Evolutionary conservation across 192 early-diverging fungal genomes (phyloP).

Genomic region (Coemansia sp.): DNA sequence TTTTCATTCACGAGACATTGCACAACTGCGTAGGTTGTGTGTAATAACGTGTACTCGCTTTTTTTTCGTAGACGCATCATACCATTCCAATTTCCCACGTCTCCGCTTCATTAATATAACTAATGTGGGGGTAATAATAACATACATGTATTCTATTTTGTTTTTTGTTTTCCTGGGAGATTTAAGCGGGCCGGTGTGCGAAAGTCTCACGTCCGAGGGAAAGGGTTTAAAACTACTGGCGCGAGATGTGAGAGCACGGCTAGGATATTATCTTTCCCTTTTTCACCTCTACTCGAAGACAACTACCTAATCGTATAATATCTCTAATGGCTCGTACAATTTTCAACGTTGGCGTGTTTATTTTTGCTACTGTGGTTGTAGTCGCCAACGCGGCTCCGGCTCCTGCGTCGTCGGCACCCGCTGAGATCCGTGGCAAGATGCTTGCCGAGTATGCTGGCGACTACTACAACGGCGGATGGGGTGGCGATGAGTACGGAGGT

Average conservation of each 20-base stretch:
- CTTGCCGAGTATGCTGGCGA: conserved; percentile 3
- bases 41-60: conserved; percentile 1
- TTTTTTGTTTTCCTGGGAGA: not conserved
- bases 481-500: conserved; percentile 14
- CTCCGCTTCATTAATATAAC: no score
- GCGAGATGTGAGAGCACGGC: not conserved
- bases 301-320: not conserved
- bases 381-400: not conserved
- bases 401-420: not conserved
- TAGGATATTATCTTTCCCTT: no score
- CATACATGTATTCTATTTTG: not conserved
- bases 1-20: conserved; percentile 88
- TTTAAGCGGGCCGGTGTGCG: not conserved
- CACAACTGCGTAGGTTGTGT: conserved; percentile 84
- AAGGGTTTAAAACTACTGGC: not conserved
- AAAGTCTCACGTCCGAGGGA: conserved; percentile 1
- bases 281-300: not conserved
- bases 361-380: conserved; percentile 10
- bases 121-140: not conserved
- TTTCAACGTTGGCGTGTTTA: conserved; percentile 11
- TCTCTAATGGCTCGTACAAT: conserved; percentile 32
- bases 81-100: no score
- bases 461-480: conserved; percentile 7
- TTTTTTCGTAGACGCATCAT: no score
- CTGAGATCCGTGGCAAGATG: not conserved